Evolutionary conservation across 176 grass and related monocot species (phyloP), one percentile per base, ranked within the genome.

Genomic region (maize (Zea mays)): DNA sequence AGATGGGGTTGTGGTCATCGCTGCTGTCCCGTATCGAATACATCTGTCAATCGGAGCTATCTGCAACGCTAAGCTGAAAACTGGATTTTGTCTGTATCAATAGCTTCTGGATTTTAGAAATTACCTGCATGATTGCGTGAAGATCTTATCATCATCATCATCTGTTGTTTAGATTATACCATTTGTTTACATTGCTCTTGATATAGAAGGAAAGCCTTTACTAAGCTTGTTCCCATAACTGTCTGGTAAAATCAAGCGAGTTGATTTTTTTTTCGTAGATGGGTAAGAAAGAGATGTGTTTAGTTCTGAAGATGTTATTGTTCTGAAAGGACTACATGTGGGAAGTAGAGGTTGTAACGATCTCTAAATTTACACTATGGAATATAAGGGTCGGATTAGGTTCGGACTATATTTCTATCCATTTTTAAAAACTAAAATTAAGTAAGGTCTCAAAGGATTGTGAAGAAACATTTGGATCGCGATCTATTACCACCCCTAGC

Each of bases 41-140:
- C 71, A 84, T 76, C 64, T 84, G 76, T 84, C 69, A 69, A 79
- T 69, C 78, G 75, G 45, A 88, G 69, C 59, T 56, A 63, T 74
- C 45, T 75, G 57, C 34, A 40, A 63, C 76, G 63, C 42, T 76
- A n/a, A 38, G n/a, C 71, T 48, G 54, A 64, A 80, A 80, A 61
- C 54, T 54, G 68, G 37, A 68, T 33, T 87, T 87, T 67, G 36
- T 87, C 73, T 83, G 43, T n/a, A n/a, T n/a, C n/a, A n/a, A n/a
- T n/a, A n/a, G n/a, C n/a, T n/a, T n/a, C n/a, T n/a, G n/a, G n/a
- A n/a, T n/a, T n/a, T 62, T 2, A 52, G 13, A 20, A 48, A 8
- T 13, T 10, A 15, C 37, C 7, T 78, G 33, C 51, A 69, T 54
- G 49, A 47, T 40, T 45, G 46, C 2, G 12, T 67, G 45, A 37